Base-by-base conservation (phyloP, 306 rosid species). In the Begonia masoniana region DNA sequence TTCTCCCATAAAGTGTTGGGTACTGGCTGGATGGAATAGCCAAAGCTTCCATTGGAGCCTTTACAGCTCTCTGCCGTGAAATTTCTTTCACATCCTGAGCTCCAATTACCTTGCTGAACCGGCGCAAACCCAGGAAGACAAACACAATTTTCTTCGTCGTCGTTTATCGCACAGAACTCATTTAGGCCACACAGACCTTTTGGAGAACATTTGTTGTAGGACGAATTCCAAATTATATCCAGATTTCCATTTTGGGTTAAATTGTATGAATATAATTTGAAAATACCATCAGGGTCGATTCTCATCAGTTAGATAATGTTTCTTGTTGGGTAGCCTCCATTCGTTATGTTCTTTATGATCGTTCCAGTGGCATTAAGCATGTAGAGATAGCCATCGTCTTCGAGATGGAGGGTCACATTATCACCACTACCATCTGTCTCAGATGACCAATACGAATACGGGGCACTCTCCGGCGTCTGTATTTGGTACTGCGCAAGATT, bases 401-500 rank as follows among this genome's bases (percentile, higher is more conserved):
- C 62, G 0, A 68, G 31, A 57, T 47, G 19, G 17, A 71, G 52
- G 3, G 64, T 45, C 17, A 56, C 68, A 26, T 65, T 52, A 1
- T 15, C 2, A 3, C 68, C 68, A 0, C 0, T 0, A 5, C 12
- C 45, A 2, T 0, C 0, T 17, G 68, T 55, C 0, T 2, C 0
- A 10, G 64, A 3, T 2, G 64, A 1, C 10, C 4, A 61, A 8
- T 51, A 65, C 15, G 63, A 7, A 35, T 70, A 41, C 12, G 4
- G 0, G 19, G 13, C 2, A 4, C 47, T 35, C 2, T 24, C 51
- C 6, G 47, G n/a, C 0, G 59, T 14, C 0, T 15, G 17, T 12
- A 55, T 57, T 0, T 54, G 71, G 35, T 71, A 71, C 19, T 60
- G 60, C 10, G 55, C 57, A 15, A 71, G 71, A 50, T 60, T 46